phyloP scores from a whole-genome alignment of 225 moss, liverwort and hornwort species.

The Sphagnum contortum region DNA sequence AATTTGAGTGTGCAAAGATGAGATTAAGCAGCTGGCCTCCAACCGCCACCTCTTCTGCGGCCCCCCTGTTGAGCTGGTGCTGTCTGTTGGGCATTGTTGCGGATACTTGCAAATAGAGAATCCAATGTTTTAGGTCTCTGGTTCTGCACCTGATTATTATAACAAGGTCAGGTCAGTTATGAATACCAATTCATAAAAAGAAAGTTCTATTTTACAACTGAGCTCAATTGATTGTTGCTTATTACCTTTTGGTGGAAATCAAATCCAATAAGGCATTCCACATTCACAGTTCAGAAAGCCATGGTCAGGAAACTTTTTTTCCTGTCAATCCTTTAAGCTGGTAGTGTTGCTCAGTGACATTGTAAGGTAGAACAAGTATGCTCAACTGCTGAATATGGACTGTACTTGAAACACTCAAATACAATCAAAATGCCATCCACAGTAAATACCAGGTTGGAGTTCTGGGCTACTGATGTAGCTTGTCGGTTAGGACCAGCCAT shows the following conservation, averaged over 20 bases:
- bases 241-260: too few species aligned
- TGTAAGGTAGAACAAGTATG: too few species aligned
- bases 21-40: constrained; percentile 4
- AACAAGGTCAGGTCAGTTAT: not conserved
- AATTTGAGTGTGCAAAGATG: too few species aligned
- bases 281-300: not conserved
- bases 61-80: constrained; percentile 30
- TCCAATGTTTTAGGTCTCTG: constrained; percentile 49
- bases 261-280: not conserved
- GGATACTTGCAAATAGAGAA: constrained; percentile 53
- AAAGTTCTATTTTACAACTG: too few species aligned
- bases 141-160: constrained; percentile 21
- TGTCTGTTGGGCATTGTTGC: constrained; percentile 32
- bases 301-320: not conserved
- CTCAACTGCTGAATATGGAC: too few species aligned
- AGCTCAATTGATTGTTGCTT: too few species aligned
- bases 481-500: constrained; percentile 29
- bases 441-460: constrained; percentile 11
- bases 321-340: too few species aligned
- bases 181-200: not conserved
- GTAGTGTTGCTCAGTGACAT: too few species aligned
- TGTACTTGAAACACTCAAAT: too few species aligned
- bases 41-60: constrained; percentile 21
- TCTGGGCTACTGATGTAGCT: constrained; percentile 18
- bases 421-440: too few species aligned